Conservation (phyloP, 2,329 filamentous ascomycete species). For the Thielaviopsis euricoi region DNA sequence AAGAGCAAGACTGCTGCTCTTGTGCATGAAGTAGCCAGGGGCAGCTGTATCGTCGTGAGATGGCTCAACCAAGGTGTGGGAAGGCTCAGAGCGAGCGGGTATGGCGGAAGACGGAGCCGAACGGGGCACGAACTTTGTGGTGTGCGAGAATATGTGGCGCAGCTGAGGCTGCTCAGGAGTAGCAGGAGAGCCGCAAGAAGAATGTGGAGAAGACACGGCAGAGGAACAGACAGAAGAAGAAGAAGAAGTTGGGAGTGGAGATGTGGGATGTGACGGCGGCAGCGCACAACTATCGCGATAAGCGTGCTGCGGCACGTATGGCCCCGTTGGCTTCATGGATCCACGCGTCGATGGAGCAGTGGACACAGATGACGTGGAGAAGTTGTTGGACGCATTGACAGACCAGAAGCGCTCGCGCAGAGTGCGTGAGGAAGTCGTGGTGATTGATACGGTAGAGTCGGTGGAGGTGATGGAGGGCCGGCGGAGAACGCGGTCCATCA, state of each 20-base stretch:
- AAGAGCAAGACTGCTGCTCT: neutral
- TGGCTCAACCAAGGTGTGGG: neutral
- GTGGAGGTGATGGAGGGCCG: neutral
- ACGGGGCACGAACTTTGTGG: neutral
- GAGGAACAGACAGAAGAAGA: neutral
- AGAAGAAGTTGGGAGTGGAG: neutral
- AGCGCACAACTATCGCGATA: neutral
- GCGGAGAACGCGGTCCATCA: neutral
- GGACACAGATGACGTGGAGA: neutral
- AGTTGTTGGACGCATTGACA: neutral
- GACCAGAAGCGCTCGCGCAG: conserved; percentile 8
- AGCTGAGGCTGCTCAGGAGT: neutral
- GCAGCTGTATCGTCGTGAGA: neutral
- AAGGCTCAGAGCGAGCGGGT: no score
- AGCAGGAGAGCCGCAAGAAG: neutral
- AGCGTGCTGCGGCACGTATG: neutral
- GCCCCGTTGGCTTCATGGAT: neutral
- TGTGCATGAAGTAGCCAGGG: neutral
- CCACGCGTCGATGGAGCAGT: neutral
- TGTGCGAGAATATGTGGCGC: conserved; percentile 3
- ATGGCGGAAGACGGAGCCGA: neutral
- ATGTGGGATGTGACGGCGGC: neutral
- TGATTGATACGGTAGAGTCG: neutral
- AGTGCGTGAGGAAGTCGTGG: neutral
- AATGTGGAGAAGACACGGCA: neutral